Percentiles rank a stretch among this genome's conserved stretches.
These are phyloP conservation scores for Millerozyma acaciae DNA, from an alignment of 805 yeast species.

Conservation along the genomic window DNA sequence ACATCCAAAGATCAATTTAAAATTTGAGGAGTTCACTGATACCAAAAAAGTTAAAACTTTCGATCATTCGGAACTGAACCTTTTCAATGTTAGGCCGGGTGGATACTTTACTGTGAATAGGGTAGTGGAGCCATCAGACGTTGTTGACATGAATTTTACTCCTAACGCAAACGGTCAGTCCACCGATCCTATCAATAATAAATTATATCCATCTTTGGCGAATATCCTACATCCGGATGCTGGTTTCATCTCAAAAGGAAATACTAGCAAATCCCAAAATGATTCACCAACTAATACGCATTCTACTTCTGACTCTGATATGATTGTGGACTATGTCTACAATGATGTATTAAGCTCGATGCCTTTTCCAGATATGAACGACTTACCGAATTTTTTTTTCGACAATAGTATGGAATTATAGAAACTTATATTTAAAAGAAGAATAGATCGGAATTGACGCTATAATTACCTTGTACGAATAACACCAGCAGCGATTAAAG, in stretches of 20 bases:
- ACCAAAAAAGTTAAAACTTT: slow-evolving; percentile 1
- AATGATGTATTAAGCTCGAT: slow-evolving; percentile 21
- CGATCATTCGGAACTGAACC: too few species aligned
- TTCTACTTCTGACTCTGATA: background rate
- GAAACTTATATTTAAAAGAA: too few species aligned
- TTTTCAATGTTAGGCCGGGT: background rate
- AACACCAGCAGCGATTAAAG: slow-evolving; percentile 93
- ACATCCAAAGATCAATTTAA: slow-evolving; percentile 1
- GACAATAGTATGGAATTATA: slow-evolving; percentile 25
- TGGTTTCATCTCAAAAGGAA: too few species aligned
- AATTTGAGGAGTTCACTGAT: background rate
- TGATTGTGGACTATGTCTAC: slow-evolving; percentile 12
- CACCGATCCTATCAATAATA: too few species aligned
- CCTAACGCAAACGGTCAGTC: too few species aligned
- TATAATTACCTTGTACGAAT: slow-evolving; percentile 70
- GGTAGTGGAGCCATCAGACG: background rate
- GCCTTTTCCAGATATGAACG: slow-evolving; percentile 23
- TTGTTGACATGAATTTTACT: too few species aligned
- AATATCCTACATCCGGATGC: background rate
- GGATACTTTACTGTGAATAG: background rate
- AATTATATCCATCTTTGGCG: slow-evolving; percentile 1
- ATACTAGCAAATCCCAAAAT: too few species aligned
- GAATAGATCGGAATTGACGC: background rate
- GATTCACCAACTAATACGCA: background rate
- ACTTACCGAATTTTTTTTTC: slow-evolving; percentile 35